Percentiles rank a stretch among this genome's conserved stretches.
phyloP scores from a whole-genome alignment of 768 basidiomycete genomes.

The Mycena pura region DNA sequence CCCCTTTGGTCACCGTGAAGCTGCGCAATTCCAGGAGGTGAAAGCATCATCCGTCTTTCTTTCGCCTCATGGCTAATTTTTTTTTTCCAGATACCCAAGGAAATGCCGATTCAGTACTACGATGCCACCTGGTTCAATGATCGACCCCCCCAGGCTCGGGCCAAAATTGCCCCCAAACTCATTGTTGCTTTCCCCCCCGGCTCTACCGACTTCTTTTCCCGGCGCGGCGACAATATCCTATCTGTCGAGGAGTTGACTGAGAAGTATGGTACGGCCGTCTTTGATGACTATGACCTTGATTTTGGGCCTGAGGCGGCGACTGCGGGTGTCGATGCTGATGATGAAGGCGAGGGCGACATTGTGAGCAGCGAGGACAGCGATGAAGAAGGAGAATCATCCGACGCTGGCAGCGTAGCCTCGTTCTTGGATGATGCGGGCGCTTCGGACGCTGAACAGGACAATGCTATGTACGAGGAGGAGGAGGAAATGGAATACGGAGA shows the following conservation, averaged over 20 bases:
- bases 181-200: conserved; percentile 7
- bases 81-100: conserved; percentile 1
- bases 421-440: neutral
- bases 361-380: conserved; percentile 13
- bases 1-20: neutral
- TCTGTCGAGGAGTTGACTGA: neutral
- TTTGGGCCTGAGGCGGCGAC: neutral
- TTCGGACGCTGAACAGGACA: neutral
- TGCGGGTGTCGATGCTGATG: neutral
- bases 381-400: neutral
- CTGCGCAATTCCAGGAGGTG: neutral
- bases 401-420: conserved; percentile 1
- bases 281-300: conserved; percentile 7
- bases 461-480: no score
- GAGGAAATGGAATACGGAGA: no score
- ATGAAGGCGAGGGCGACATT: conserved; percentile 12
- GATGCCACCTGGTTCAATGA: conserved; percentile 9
- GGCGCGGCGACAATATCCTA: neutral
- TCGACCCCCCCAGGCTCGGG: conserved; percentile 4
- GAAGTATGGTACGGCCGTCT: conserved; percentile 9
- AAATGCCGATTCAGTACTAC: conserved; percentile 23
- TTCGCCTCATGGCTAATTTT: neutral
- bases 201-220: conserved; percentile 2
- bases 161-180: neutral
- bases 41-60: neutral